Evolutionary conservation across 257 asterid species (phyloP), one percentile per base, ranked within the genome.

Genomic region (Thymus mandschuricus): DNA sequence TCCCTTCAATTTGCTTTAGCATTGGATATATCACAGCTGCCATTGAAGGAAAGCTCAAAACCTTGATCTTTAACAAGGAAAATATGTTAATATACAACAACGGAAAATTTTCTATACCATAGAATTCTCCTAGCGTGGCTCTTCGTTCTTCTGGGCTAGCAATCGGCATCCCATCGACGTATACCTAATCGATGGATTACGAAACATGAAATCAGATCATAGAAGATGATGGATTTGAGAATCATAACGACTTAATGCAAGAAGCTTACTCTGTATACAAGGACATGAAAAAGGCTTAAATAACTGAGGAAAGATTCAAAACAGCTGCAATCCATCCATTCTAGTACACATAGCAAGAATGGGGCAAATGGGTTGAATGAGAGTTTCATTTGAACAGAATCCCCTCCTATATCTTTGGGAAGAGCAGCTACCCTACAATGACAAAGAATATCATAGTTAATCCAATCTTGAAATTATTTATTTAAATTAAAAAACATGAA

Each of bases 21-120:
- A 82, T 85, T 12, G 96, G 96, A 69, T 85, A 86, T 76, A 89
- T 85, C 34, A 89, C 87, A 78, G 87, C 93, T 86, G 86, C 72
- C 73, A 64, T 83, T 66, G 61, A 44, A 49, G 21, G 6, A 38
- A 38, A 38, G 41, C 40, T 35, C 40, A 35, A 35, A 35, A 35
- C 2, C 40, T 35, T 35, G 40, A 3, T 35, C 40, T 35, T 35
- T 35, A 2, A 35, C 40, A 35, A 35, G 40, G 40, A 35, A 35
- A 35, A 35, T 35, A 5, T 35, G 21, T 21, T 21, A 21, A 21
- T 35, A 35, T 35, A 3, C 55, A 49, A 0, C 2, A 43, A 43
- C 0, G 2, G 11, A 43, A 9, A 43, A 3, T 21, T 21, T 21
- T 49, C 1, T 41, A 0, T 50, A 68, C 96, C 86, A 12, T 88